Base-by-base conservation (phyloP, 1,139 yeast genomes). In the Taphrina wiesneri region DNA sequence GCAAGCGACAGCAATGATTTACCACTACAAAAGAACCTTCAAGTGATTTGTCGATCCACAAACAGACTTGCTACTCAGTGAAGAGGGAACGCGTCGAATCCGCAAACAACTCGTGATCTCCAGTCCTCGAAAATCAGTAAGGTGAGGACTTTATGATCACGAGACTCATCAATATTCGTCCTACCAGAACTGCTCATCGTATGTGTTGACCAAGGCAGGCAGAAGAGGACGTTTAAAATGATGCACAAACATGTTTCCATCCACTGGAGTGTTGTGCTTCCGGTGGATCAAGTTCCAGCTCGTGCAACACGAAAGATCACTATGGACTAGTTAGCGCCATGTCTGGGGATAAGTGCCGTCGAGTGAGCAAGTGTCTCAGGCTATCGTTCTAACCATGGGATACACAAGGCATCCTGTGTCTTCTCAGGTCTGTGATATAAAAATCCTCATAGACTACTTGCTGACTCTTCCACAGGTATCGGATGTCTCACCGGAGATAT, bases 391-490 rank as follows among this genome's bases (percentile, higher is more conserved):
- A 52, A 60, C 56, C 64, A 60, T 60, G 32, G 51, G 30, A 32
- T 19, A 45, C 57, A 30, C 17, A 39, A 28, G 51, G 57, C 41
- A 49, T 23, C 26, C 57, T 26, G 25, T 43, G 57, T 60, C 64
- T 60, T 52, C 64, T 60, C 64, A 60, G 64, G 64, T 60, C 64
- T 60, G 64, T 60, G 64, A 60, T 60, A 51, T 49, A 49, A 51
- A 51, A 49, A 60, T 60, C 54, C 25, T 60, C 64, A 60, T 41
- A 41, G 64, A 43, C 64, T n/a, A 15, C n/a, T n/a, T n/a, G n/a
- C n/a, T n/a, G n/a, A n/a, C n/a, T n/a, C n/a, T n/a, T n/a, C n/a
- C n/a, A n/a, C n/a, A n/a, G n/a, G n/a, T n/a, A n/a, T n/a, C n/a
- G n/a, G n/a, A n/a, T n/a, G n/a, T n/a, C n/a, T n/a, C n/a, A n/a